Evolutionary conservation across 176 grass and related monocot genomes (phyloP), one percentile per base, ranked within the genome.

Genomic region (Thalia dealbata): DNA sequence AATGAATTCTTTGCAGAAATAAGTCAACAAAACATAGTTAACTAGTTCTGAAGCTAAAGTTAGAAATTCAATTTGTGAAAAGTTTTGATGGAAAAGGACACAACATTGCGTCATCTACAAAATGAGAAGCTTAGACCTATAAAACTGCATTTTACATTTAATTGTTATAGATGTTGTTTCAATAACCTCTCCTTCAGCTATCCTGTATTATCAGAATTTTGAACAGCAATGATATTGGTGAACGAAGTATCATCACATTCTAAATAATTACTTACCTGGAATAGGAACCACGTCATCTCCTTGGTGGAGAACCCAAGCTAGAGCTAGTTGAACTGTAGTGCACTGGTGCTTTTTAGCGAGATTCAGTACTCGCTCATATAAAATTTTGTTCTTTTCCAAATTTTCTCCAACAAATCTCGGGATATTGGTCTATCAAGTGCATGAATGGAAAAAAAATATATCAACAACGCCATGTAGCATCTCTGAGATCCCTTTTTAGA

Each of bases 231-330:
- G 54, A n/a, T 58, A n/a, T 58, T 23, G 21, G 19, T 58, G 54
- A 14, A n/a, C 9, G 54, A 19, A 58, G 3, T 9, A 58, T n/a
- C 54, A 58, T 58, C 22, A n/a, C n/a, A n/a, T 9, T 58, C 54
- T 7, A n/a, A 58, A 58, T n/a, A 65, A 65, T 35, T 65, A 64
- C 50, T 74, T 77, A 96, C 91, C 91, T 84, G 92, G 92, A 66
- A 96, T 87, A 5, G 86, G 92, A 74, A 81, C 88, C 30, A 96
- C 86, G 82, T 89, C 83, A 58, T 87, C 74, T 71, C 91, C 92
- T 87, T 91, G 92, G 72, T 89, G 83, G 18, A 91, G 69, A 78
- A 96, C 79, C 91, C 88, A 96, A 50, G 91, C 81, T 35, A 89
- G 54, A 83, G 92, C 92, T 70, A 96, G 74, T 63, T 89, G 88